Conservation (phyloP, 345 rosid species). For the Eucalyptus polyanthemos region DNA sequence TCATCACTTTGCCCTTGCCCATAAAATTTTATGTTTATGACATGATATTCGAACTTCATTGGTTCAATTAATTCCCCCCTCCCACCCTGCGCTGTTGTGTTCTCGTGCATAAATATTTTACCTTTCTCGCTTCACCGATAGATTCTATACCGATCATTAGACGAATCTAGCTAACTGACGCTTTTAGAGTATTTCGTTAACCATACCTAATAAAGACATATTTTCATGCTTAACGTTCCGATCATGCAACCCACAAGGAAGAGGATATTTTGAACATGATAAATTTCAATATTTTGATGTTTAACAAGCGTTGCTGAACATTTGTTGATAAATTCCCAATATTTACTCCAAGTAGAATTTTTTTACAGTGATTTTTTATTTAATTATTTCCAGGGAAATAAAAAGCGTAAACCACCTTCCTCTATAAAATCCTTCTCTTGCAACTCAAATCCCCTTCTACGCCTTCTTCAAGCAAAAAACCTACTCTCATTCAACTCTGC, state of each 20-base stretch:
- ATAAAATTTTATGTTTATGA: not conserved
- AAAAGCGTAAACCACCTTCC: not conserved
- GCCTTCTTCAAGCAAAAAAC: not conserved
- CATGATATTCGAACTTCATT: not conserved
- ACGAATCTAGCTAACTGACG: not conserved
- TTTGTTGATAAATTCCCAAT: not conserved
- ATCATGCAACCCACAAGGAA: not conserved
- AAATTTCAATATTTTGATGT: not conserved
- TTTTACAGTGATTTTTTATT: not conserved
- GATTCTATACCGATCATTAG: not conserved
- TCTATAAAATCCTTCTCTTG: not conserved
- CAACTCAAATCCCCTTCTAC: not conserved
- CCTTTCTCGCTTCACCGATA: not conserved
- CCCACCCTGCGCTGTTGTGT: not conserved
- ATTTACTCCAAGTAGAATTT: not conserved
- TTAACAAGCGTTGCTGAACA: not conserved
- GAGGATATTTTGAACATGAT: not conserved
- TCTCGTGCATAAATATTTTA: not conserved
- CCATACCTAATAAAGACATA: not conserved
- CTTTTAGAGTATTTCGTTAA: not conserved
- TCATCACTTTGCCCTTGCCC: not conserved
- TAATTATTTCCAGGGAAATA: not conserved
- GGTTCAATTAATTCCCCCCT: not conserved
- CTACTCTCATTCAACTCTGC: not conserved
- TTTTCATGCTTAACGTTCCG: not conserved